Conservation (phyloP, 2,329 filamentous ascomycete genomes). For the Gnomoniopsis sp. region DNA sequence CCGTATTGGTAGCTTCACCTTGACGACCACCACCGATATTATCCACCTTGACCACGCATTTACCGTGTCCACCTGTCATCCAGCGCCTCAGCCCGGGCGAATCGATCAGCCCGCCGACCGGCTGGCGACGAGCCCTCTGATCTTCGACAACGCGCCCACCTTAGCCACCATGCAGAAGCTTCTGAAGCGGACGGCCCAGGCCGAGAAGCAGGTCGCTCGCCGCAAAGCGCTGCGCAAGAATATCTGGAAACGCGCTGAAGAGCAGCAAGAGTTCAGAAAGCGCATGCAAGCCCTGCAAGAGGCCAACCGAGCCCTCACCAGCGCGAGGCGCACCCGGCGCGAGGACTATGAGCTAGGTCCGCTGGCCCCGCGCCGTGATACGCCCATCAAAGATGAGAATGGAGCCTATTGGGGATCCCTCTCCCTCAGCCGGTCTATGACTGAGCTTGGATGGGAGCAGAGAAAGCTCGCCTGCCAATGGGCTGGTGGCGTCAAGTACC, state of each 20-base stretch:
- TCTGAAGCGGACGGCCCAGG: constrained; percentile 61
- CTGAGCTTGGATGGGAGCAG: constrained; percentile 32
- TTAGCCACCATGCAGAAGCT: constrained; percentile 63
- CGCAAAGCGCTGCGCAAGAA: constrained; percentile 30
- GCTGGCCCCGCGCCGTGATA: constrained; percentile 72
- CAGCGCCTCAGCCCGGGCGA: not conserved
- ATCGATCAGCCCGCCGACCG: not conserved
- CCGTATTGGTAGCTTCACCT: too few species aligned
- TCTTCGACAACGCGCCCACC: not conserved
- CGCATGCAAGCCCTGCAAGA: constrained; percentile 4
- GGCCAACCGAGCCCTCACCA: constrained; percentile 1
- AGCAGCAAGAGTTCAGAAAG: constrained; percentile 28
- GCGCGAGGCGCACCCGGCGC: constrained; percentile 37
- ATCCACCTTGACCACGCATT: not conserved
- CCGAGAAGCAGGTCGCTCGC: constrained; percentile 60
- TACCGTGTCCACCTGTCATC: not conserved
- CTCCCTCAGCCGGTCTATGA: constrained; percentile 21
- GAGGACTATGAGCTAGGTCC: constrained; percentile 80
- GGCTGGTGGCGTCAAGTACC: constrained; percentile 52
- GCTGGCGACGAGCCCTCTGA: not conserved
- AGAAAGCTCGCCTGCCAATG: constrained; percentile 42
- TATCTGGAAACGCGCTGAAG: constrained; percentile 26
- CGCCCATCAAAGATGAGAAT: constrained; percentile 56
- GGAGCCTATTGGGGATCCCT: constrained; percentile 47
- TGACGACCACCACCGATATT: not conserved